Conservation (phyloP, 345 rosid species). For the Gossypium stocksii region DNA sequence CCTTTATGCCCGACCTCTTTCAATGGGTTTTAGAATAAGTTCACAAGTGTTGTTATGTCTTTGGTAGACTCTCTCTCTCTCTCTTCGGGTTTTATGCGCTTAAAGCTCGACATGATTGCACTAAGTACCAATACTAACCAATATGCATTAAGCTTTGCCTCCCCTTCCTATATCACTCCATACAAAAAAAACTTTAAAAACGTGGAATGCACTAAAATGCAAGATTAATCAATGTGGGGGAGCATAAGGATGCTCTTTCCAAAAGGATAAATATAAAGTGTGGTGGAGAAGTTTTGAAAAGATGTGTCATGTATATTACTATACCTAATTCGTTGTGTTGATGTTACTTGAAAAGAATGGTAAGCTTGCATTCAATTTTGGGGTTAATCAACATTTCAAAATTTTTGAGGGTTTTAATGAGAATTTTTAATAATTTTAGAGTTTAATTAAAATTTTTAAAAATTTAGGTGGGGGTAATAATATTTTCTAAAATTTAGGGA, state of each 20-base stretch:
- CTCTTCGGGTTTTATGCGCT: conserved; percentile 50
- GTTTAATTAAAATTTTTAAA: too few relatives aligned
- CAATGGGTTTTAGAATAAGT: neutral
- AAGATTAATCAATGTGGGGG: neutral
- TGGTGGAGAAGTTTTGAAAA: too few relatives aligned
- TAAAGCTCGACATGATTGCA: conserved; percentile 48
- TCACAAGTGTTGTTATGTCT: neutral
- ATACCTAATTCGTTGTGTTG: neutral
- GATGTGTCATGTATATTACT: too few relatives aligned
- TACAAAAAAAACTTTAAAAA: neutral
- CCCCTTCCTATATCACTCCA: neutral
- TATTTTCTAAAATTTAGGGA: too few relatives aligned
- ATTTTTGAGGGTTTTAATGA: too few relatives aligned
- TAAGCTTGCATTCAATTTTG: too few relatives aligned
- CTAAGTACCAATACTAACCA: neutral
- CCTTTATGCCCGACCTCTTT: conserved; percentile 22
- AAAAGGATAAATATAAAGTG: neutral
- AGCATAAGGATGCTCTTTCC: neutral
- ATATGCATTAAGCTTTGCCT: neutral
- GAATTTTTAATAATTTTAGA: too few relatives aligned
- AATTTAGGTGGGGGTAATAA: too few relatives aligned
- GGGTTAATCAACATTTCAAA: too few relatives aligned
- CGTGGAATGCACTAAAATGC: neutral
- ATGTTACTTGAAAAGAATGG: too few relatives aligned
- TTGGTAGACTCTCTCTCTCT: conserved; percentile 31